These are phyloP conservation scores for Salvia rosmarinus DNA, from an alignment of 257 asterid genomes.

Conservation along the genomic window DNA sequence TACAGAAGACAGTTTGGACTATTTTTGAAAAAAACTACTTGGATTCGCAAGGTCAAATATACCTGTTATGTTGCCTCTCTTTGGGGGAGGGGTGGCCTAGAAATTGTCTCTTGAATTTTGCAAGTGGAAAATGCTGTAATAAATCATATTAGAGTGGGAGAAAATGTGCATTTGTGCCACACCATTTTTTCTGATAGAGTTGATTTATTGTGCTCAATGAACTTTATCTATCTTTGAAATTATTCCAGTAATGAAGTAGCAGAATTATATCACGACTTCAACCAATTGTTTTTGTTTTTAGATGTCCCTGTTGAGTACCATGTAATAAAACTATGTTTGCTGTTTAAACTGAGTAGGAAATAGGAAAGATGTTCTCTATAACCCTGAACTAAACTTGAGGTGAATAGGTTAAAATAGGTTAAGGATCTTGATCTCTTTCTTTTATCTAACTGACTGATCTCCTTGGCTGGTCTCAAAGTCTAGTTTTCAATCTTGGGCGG, in stretches of 20 bases:
- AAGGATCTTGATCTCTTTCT: constrained; percentile 4
- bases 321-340: neutral
- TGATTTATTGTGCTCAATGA: no score
- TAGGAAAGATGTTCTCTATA: neutral
- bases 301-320: neutral
- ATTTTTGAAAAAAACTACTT: neutral
- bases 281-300: neutral
- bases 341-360: constrained; percentile 12
- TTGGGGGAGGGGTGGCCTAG: no score
- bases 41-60: no score
- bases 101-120: no score
- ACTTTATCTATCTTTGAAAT: neutral
- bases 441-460: neutral
- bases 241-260: neutral
- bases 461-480: constrained; percentile 1
- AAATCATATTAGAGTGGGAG: neutral
- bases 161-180: neutral
- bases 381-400: constrained; percentile 3
- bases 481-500: neutral
- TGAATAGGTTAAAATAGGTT: constrained; percentile 1
- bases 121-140: neutral
- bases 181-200: neutral
- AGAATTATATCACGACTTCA: neutral
- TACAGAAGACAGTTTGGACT: neutral
- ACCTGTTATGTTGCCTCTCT: no score